Evolutionary conservation across 768 basidiomycete genomes (phyloP), one percentile per base, ranked within the genome.

Genomic region (Tephrocybe sp.): DNA sequence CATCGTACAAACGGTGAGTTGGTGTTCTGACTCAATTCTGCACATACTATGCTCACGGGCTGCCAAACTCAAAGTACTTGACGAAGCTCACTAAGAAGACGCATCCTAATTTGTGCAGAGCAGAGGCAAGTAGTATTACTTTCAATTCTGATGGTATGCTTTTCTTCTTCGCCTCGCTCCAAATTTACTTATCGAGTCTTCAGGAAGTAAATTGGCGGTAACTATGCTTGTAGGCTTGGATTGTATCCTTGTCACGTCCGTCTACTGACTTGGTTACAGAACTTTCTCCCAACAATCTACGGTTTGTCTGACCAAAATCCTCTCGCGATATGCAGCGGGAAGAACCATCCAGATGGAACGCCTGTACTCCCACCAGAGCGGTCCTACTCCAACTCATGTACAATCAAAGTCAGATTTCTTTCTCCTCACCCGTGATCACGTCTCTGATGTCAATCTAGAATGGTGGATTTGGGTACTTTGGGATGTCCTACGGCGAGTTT

Each of bases 201-300:
- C 47, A 89, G 88, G 88, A 18, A 74, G 66, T 13, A 83, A 72
- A 62, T 63, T 91, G 3, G 83, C 80, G 4, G 80, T 87, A 11
- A 83, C 84, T 3, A 80, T 88, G 66, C 74, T 85, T 16, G 89
- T 89, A 59, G 36, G 81, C 57, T 35, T 35, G 3, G 15, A 13
- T n/a, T 31, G 37, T 31, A 21, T 31, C 18, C 43, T 5, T 45
- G 19, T 56, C 9, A 19, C 34, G 36, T 9, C 4, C 28, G 11
- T 21, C 26, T 44, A 48, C 30, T 18, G 25, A 46, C 25, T 30
- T 26, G 42, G 24, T 18, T 25, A 19, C 53, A 90, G 89, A 75
- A 86, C 52, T 84, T 80, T 64, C 69, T 75, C 37, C 89, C 89
- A 0, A 86, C 87, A 1, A 79, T 92, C 12, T 92, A 90, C 55